These are phyloP conservation scores for Euphorbia tirucalli DNA, from an alignment of 345 rosid genomes.

Conservation along the genomic window DNA sequence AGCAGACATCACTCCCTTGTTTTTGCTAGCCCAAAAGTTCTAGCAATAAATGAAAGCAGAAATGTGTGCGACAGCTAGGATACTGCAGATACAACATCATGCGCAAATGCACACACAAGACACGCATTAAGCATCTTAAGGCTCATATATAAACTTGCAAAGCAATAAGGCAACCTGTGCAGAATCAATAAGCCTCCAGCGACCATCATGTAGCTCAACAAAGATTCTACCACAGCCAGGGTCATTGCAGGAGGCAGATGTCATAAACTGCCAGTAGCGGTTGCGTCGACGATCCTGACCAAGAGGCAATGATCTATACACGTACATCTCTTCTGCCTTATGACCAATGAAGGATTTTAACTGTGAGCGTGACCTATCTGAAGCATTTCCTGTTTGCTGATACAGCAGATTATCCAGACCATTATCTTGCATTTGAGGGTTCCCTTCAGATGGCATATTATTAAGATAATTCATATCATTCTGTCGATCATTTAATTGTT, in stretches of 20 bases:
- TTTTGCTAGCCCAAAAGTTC: neutral
- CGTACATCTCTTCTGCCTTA: constrained; percentile 77
- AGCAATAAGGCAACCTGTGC: constrained; percentile 64
- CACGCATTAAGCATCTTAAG: neutral
- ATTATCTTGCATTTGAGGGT: constrained; percentile 53
- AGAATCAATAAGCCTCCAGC: constrained; percentile 81
- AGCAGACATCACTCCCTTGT: constrained; percentile 10
- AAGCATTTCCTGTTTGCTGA: constrained; percentile 60
- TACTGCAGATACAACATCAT: constrained; percentile 10
- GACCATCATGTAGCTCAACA: constrained; percentile 66
- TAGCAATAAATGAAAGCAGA: neutral
- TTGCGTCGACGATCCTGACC: constrained; percentile 91
- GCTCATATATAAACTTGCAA: neutral
- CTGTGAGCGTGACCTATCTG: constrained; percentile 67
- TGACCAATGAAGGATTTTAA: constrained; percentile 71
- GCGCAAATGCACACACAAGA: neutral
- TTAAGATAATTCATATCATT: constrained; percentile 32
- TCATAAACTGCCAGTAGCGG: constrained; percentile 81
- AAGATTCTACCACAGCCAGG: constrained; percentile 89
- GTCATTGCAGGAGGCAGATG: constrained; percentile 66
- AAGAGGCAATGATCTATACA: constrained; percentile 74
- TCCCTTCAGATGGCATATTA: constrained; percentile 40
- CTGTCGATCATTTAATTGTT: constrained; percentile 36
- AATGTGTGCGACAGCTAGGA: constrained; percentile 5
- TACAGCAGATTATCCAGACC: constrained; percentile 50